These are phyloP conservation scores for Botrytis aclada DNA, from an alignment of 2,329 filamentous ascomycete genomes.

Conservation along the genomic window DNA sequence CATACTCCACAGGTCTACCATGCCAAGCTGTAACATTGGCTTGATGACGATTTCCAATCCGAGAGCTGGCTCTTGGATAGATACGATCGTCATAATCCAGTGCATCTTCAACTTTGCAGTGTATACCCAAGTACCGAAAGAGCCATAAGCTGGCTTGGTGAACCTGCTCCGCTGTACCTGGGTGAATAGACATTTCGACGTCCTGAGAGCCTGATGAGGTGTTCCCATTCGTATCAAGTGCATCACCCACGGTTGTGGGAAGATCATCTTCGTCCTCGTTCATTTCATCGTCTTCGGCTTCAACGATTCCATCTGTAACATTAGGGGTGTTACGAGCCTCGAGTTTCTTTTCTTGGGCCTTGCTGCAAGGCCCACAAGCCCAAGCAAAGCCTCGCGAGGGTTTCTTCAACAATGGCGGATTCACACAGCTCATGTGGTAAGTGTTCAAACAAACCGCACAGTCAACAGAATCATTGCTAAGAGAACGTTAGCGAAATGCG, in stretches of 20 bases:
- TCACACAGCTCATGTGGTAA: constrained; percentile 98
- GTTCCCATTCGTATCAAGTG: constrained; percentile 50
- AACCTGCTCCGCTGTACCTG: constrained; percentile 78
- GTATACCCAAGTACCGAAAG: constrained; percentile 91
- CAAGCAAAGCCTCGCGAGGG: constrained; percentile 96
- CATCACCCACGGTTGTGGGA: constrained; percentile 48
- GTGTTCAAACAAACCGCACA: constrained; percentile 93
- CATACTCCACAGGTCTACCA: constrained; percentile 81
- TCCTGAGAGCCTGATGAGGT: constrained; percentile 58
- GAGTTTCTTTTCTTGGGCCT: constrained; percentile 88
- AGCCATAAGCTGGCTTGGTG: constrained; percentile 94
- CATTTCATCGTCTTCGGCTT: constrained; percentile 62
- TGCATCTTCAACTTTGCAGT: constrained; percentile 92
- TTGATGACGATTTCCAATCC: constrained; percentile 87
- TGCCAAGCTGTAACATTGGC: constrained; percentile 83
- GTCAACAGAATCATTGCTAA: constrained; percentile 88
- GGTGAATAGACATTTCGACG: constrained; percentile 53
- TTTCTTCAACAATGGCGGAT: constrained; percentile 88
- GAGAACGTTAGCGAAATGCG: constrained; percentile 16
- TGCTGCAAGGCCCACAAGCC: constrained; percentile 94
- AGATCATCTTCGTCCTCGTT: constrained; percentile 72
- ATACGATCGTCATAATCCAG: constrained; percentile 97
- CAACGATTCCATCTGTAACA: constrained; percentile 61
- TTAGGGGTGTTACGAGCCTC: constrained; percentile 86
- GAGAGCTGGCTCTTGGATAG: constrained; percentile 90